Evolutionary conservation across 2,329 filamentous ascomycete genomes (phyloP), one percentile per base, ranked within the genome.

Genomic region (Cladosporium halotolerans): DNA sequence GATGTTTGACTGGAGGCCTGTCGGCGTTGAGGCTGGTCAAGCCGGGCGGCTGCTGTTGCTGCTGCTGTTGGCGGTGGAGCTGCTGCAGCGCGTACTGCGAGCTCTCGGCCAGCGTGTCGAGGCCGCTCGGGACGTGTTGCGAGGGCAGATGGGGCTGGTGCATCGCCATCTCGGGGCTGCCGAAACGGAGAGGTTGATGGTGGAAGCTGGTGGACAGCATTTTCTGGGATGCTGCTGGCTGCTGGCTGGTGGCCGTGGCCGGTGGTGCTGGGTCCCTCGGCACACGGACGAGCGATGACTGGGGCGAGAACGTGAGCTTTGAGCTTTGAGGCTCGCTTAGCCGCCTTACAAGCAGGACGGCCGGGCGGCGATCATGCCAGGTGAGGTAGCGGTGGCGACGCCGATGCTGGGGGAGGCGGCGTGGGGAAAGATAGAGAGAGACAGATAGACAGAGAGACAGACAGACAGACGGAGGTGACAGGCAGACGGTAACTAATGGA

Each of bases 61-160:
- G 69, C 39, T 72, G 67, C 34, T 65, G 58, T 57, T 79, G 78
- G 62, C 79, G 82, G 59, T 85, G 82, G 47, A 88, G 73, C 63
- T 87, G 83, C 59, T 89, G 85, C 55, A 89, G 75, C 14, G 84
- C 79, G 72, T 90, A 90, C 62, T 88, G 85, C 10, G 86, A 84
- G 50, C 43, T 42, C 58, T 88, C 84, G 6, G 82, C 78, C 43
- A 90, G 79, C 4, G 81, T 77, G 59, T 89, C 85, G 55, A 91
- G 58, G 39, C 66, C 65, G 19, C 56, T 56, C n/a, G 62, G 60
- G 18, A 47, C 45, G 32, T 55, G 56, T 34, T 54, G 47, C 14
- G 52, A 40, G 13, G 57, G 53, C 44, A 62, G 42, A 23, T 62
- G 61, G 38, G 52, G 51, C 32, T 62, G 57, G 41, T 54, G 61